Conservation (phyloP, 768 basidiomycete species). For the Xerocomus potaroensis region DNA sequence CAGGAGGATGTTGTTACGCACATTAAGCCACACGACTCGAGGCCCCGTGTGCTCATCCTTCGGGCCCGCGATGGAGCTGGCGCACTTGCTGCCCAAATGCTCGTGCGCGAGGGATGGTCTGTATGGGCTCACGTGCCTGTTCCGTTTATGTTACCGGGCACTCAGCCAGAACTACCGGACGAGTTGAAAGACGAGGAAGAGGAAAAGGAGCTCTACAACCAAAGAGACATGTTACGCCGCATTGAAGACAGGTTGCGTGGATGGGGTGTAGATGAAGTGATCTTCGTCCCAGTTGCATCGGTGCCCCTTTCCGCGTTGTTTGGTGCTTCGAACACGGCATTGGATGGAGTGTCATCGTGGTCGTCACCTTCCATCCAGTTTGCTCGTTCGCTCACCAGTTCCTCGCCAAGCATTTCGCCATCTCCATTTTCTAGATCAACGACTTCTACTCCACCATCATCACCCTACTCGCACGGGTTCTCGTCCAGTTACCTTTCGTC, state of each 20-base stretch:
- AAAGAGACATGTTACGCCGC: slow-evolving; percentile 38
- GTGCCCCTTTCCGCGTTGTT: slow-evolving; percentile 21
- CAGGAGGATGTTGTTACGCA: slow-evolving; percentile 12
- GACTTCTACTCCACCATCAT: slow-evolving; percentile 30
- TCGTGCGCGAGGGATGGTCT: slow-evolving; percentile 63
- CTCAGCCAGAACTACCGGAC: slow-evolving; percentile 35
- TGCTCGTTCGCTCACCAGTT: slow-evolving; percentile 24
- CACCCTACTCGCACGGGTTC: slow-evolving; percentile 22
- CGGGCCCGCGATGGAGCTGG: slow-evolving; percentile 72
- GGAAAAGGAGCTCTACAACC: slow-evolving; percentile 36
- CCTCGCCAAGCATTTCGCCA: slow-evolving; percentile 31
- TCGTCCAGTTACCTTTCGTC: slow-evolving; percentile 26
- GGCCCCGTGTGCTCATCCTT: slow-evolving; percentile 55
- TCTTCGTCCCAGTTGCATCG: slow-evolving; percentile 45
- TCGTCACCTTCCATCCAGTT: slow-evolving; percentile 26
- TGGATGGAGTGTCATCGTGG: slow-evolving; percentile 18
- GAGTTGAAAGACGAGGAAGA: slow-evolving; percentile 30
- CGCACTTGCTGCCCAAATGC: slow-evolving; percentile 74
- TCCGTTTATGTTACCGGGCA: slow-evolving; percentile 31
- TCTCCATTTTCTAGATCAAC: slow-evolving; percentile 32
- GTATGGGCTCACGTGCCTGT: slow-evolving; percentile 67
- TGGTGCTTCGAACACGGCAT: slow-evolving; percentile 15
- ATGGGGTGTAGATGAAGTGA: slow-evolving; percentile 77
- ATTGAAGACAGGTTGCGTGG: slow-evolving; percentile 52
- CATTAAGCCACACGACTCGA: slow-evolving; percentile 14